Evolutionary conservation across 2,329 filamentous ascomycete species (phyloP).

Genomic region (Paecilomyces variotii): DNA sequence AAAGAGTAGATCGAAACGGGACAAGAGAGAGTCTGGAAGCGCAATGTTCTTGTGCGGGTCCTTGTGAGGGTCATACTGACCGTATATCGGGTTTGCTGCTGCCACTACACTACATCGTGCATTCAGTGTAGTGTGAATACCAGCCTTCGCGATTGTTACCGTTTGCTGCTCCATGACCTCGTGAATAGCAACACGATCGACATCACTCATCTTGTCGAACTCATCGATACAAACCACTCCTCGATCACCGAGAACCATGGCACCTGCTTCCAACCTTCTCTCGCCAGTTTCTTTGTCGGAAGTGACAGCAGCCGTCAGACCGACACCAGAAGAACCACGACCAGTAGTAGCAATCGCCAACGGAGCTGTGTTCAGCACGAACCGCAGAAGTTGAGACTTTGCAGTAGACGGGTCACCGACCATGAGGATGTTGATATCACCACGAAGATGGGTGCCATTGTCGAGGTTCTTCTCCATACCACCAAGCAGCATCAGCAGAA

Average conservation of each 20-base stretch:
- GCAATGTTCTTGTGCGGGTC: conserved; percentile 98
- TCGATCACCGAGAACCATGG: conserved; percentile 95
- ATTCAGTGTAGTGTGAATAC: conserved; percentile 95
- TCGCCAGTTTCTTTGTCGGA: conserved; percentile 97
- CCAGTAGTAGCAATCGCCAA: conserved; percentile 95
- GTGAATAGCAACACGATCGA: conserved; percentile 96
- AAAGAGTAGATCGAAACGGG: conserved; percentile 96
- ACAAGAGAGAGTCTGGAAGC: conserved; percentile 87
- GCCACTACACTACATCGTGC: conserved; percentile 94
- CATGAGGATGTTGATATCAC: conserved; percentile 99
- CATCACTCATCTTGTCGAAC: conserved; percentile 99
- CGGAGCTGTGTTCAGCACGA: conserved; percentile 93
- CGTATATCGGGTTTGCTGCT: conserved; percentile 94
- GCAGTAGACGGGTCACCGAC: conserved; percentile 97
- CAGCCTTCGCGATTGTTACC: conserved; percentile 96
- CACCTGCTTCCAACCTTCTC: conserved; percentile 86
- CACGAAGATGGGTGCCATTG: conserved; percentile 93
- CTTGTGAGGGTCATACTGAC: conserved; percentile 97
- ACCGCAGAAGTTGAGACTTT: conserved; percentile 94
- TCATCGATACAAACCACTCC: conserved; percentile 99
- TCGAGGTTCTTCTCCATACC: conserved; percentile 98
- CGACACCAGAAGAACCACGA: conserved; percentile 91
- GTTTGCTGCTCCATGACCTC: conserved; percentile 99
- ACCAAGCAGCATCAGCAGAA: conserved; percentile 86
- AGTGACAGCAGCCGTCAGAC: conserved; percentile 93